Evolutionary conservation across 1,284 basidiomycete species (phyloP).

Genomic region (Marasmius fiardii): DNA sequence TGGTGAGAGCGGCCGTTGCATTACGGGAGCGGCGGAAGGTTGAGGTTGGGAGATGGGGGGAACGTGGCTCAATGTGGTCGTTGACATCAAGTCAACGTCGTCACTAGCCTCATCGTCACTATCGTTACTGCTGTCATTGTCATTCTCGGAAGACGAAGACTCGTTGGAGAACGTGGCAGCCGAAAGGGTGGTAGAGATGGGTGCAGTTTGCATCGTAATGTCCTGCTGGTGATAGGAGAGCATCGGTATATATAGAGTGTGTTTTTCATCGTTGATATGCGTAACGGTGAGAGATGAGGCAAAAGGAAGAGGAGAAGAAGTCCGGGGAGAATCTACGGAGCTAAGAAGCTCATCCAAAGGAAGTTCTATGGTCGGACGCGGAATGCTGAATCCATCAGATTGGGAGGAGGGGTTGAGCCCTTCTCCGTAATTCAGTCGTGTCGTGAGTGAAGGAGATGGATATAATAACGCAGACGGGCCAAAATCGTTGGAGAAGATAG

Average conservation of each 20-base stretch:
- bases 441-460: constrained; percentile 60
- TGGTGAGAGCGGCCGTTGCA: constrained; percentile 44
- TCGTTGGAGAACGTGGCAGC: constrained; percentile 5
- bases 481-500: constrained; percentile 69
- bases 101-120: constrained; percentile 29
- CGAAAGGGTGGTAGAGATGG: constrained; percentile 5
- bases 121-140: constrained; percentile 28
- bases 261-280: constrained; percentile 3
- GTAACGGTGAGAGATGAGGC: constrained; percentile 5
- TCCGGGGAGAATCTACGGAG: constrained; percentile 27
- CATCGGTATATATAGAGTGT: constrained; percentile 11
- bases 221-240: constrained; percentile 20
- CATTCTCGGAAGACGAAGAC: constrained; percentile 19
- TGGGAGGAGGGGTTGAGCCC: constrained; percentile 46
- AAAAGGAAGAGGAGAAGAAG: constrained; percentile 16
- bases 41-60: constrained; percentile 34
- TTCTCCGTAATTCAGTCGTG: constrained; percentile 71
- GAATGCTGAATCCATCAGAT: constrained; percentile 56
- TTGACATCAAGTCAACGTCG: constrained; percentile 19
- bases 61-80: constrained; percentile 23
- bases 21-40: neutral
- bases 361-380: constrained; percentile 76
- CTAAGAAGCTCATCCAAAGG: constrained; percentile 73
- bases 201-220: constrained; percentile 23
- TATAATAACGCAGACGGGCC: constrained; percentile 73